A percentile compares a stretch with the other conserved stretches of the same genome.
phyloP scores from a whole-genome alignment of 352 stramenopile genomes.

The Hyaloperonospora arabidopsidis region DNA sequence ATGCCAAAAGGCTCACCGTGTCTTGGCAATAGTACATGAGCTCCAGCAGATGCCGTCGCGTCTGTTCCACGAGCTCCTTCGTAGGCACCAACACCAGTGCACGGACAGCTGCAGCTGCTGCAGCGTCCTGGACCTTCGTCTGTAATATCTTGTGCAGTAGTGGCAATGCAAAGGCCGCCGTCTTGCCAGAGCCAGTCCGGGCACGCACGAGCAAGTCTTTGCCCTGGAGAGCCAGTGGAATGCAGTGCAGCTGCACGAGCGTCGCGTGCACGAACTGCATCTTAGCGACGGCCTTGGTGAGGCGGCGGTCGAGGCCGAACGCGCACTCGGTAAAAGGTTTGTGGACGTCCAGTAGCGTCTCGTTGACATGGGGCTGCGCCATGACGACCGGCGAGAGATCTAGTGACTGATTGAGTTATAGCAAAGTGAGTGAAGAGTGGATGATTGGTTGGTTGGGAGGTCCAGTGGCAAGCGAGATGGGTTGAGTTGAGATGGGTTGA shows the following conservation, averaged over 20 bases:
- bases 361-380: slow-evolving; percentile 45
- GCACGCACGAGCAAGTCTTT: slow-evolving; percentile 91
- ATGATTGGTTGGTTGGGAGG: too few species aligned
- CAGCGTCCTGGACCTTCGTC: slow-evolving; percentile 41
- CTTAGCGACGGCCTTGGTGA: slow-evolving; percentile 89
- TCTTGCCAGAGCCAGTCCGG: slow-evolving; percentile 91
- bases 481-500: too few species aligned
- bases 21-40: slow-evolving; percentile 98
- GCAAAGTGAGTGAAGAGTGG: too few species aligned
- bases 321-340: slow-evolving; percentile 70
- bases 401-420: too few species aligned
- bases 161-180: slow-evolving; percentile 88
- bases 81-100: background rate
- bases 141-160: slow-evolving; percentile 88
- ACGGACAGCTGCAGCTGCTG: slow-evolving; percentile 49
- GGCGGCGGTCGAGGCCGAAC: slow-evolving; percentile 87
- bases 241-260: slow-evolving; percentile 92
- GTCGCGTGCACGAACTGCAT: slow-evolving; percentile 91
- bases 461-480: too few species aligned
- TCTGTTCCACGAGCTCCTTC: slow-evolving; percentile 88
- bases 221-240: slow-evolving; percentile 87
- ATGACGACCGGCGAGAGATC: background rate
- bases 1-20: slow-evolving; percentile 84
- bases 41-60: slow-evolving; percentile 80
- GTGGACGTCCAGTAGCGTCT: slow-evolving; percentile 69